Conservation (phyloP, 1,284 basidiomycete species). For the Apiotrichum porosum region DNA sequence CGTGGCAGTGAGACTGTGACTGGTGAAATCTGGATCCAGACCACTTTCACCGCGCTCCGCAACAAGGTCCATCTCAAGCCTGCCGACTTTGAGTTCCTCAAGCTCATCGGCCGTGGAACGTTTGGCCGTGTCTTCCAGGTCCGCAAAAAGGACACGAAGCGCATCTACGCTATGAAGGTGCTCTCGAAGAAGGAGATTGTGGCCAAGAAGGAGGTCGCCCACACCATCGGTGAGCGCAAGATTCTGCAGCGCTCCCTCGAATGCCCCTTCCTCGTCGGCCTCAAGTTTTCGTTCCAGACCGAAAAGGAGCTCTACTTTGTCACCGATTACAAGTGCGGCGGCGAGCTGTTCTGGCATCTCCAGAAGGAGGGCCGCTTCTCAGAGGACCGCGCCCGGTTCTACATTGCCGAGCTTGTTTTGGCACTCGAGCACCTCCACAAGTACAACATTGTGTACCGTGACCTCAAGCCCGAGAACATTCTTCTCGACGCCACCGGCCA, state of each 20-base stretch:
- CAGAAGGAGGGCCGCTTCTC: slow-evolving; percentile 89
- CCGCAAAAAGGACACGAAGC: slow-evolving; percentile 92
- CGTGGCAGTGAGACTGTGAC: slow-evolving; percentile 75
- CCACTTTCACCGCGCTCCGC: slow-evolving; percentile 86
- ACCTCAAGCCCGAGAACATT: slow-evolving; percentile 96
- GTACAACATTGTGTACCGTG: slow-evolving; percentile 93
- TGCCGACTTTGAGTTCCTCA: slow-evolving; percentile 96
- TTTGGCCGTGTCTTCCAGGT: slow-evolving; percentile 99
- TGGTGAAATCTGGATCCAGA: slow-evolving; percentile 91
- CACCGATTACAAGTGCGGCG: slow-evolving; percentile 98
- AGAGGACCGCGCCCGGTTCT: slow-evolving; percentile 90
- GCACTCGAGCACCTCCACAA: slow-evolving; percentile 95
- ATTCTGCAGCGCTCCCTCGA: slow-evolving; percentile 92
- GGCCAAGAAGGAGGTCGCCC: slow-evolving; percentile 97
- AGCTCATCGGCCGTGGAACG: slow-evolving; percentile 95
- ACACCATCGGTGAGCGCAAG: slow-evolving; percentile 98
- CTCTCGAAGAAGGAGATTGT: slow-evolving; percentile 98
- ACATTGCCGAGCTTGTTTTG: slow-evolving; percentile 88
- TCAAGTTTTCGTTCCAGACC: slow-evolving; percentile 98
- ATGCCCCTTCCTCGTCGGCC: slow-evolving; percentile 93
- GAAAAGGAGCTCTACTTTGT: slow-evolving; percentile 93
- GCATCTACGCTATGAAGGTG: slow-evolving; percentile 99
- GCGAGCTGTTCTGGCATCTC: slow-evolving; percentile 96
- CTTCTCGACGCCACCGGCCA: slow-evolving; percentile 94
- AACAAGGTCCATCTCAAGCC: slow-evolving; percentile 76